A percentile compares a stretch with the other conserved stretches of the same genome.
phyloP scores from a whole-genome alignment of 2,329 filamentous ascomycete species.

The Thyridium curvatum region DNA sequence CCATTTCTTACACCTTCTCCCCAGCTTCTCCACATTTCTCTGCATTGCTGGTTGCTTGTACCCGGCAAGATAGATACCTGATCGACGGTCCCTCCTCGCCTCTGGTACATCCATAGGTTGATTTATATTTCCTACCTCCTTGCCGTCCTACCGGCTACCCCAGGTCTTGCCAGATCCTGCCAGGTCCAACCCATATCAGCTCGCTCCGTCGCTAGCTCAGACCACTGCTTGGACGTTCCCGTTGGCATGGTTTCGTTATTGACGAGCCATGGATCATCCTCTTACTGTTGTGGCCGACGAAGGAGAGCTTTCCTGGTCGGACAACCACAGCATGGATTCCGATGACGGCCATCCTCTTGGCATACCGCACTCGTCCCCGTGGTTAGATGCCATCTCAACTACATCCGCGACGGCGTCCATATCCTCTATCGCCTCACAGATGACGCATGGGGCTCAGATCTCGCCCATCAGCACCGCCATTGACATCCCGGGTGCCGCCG shows the following conservation, averaged over 20 bases:
- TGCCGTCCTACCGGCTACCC: conserved; percentile 3
- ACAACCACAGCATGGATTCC: conserved; percentile 36
- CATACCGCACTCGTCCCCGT: conserved; percentile 27
- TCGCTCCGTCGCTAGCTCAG: conserved; percentile 4
- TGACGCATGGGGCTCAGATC: conserved; percentile 37
- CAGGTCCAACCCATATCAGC: not conserved
- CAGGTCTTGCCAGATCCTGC: conserved; percentile 8
- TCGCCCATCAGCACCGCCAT: conserved; percentile 48
- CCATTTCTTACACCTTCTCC: conserved; percentile 1
- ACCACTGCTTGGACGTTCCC: conserved; percentile 3
- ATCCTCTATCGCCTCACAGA: conserved; percentile 17
- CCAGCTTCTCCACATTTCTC: conserved; percentile 9
- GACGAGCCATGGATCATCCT: conserved; percentile 40
- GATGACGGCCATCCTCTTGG: conserved; percentile 30
- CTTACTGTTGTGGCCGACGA: conserved; percentile 34
- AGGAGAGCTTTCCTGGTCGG: conserved; percentile 38
- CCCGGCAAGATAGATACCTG: conserved; percentile 12
- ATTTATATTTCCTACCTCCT: not conserved
- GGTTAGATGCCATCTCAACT: conserved; percentile 21
- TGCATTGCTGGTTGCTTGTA: conserved; percentile 9
- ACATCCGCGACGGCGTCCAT: conserved; percentile 22
- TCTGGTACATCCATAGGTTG: not conserved
- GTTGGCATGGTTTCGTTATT: conserved; percentile 34
- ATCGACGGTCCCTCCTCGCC: conserved; percentile 11
- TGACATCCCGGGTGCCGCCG: conserved; percentile 23